Evolutionary conservation across 306 rosid species (phyloP).

Genomic region (Parietaria judaica): DNA sequence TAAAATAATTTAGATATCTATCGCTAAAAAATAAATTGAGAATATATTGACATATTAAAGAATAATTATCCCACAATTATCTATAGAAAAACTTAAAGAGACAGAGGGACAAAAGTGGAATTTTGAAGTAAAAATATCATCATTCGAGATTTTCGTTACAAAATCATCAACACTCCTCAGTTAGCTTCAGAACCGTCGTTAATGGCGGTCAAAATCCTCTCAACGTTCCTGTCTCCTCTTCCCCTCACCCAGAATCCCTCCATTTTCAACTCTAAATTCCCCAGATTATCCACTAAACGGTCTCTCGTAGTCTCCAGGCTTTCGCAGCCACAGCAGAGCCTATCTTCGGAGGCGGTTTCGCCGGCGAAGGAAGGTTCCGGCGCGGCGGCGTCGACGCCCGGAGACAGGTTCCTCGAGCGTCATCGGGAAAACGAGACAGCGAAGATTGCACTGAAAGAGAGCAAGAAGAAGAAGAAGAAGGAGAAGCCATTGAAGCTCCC

Average conservation of each 20-base stretch:
- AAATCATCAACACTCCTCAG: too few relatives aligned
- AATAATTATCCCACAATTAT: too few relatives aligned
- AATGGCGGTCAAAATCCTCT: constrained; percentile 67
- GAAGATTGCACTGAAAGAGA: constrained; percentile 48
- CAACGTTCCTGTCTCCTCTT: constrained; percentile 43
- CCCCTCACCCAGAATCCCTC: constrained; percentile 23
- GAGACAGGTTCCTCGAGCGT: constrained; percentile 63
- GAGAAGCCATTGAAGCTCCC: constrained; percentile 45
- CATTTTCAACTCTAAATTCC: constrained; percentile 19
- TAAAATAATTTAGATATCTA: too few relatives aligned
- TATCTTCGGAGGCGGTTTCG: constrained; percentile 17
- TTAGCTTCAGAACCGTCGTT: constrained; percentile 12
- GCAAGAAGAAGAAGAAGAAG: constrained; percentile 26
- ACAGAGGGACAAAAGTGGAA: too few relatives aligned
- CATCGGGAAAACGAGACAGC: constrained; percentile 52
- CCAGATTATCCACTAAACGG: constrained; percentile 18
- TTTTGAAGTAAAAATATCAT: too few relatives aligned
- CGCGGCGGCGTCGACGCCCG: constrained; percentile 73
- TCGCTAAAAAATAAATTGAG: too few relatives aligned
- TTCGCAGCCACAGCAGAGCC: constrained; percentile 21
- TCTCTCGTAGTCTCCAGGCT: constrained; percentile 28
- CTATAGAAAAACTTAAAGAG: too few relatives aligned
- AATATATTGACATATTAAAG: too few relatives aligned
- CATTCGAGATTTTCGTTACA: too few relatives aligned
- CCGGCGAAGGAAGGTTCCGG: constrained; percentile 51